phyloP scores from a whole-genome alignment of 2,329 filamentous ascomycete genomes.

The Fusarium luffae region DNA sequence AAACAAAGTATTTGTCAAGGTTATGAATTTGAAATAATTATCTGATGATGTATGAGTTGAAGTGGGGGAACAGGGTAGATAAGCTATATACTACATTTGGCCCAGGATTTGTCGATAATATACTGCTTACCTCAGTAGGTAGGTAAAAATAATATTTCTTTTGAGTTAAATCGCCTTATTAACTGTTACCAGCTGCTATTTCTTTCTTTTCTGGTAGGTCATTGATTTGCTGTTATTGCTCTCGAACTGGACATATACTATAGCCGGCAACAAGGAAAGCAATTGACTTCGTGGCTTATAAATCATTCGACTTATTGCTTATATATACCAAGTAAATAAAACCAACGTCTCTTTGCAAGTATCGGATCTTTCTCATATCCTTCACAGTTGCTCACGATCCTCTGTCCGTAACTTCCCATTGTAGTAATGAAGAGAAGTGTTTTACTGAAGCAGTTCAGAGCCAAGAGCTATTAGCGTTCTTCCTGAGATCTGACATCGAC shows the following conservation, averaged over 20 bases:
- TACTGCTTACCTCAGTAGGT: background rate
- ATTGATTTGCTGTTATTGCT: background rate
- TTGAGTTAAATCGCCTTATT: background rate
- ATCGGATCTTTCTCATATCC: background rate
- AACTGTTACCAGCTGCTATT: accelerated
- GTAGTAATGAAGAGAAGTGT: background rate
- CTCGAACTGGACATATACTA: no score
- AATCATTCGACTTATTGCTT: accelerated
- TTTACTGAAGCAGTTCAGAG: background rate
- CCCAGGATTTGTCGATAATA: background rate
- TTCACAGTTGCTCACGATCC: background rate
- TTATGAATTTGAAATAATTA: background rate
- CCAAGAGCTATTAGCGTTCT: background rate
- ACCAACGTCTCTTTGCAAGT: accelerated
- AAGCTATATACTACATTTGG: background rate
- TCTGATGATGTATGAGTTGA: background rate
- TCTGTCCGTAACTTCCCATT: background rate
- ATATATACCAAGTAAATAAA: background rate
- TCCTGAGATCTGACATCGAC: background rate
- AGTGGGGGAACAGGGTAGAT: constrained; percentile 13
- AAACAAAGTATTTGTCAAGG: background rate
- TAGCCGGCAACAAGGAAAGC: background rate
- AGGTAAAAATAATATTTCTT: background rate
- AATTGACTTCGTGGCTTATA: background rate
- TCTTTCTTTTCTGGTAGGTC: background rate